phyloP scores from a whole-genome alignment of 2,329 filamentous ascomycete species.

The Tolypocladium endophyticum region DNA sequence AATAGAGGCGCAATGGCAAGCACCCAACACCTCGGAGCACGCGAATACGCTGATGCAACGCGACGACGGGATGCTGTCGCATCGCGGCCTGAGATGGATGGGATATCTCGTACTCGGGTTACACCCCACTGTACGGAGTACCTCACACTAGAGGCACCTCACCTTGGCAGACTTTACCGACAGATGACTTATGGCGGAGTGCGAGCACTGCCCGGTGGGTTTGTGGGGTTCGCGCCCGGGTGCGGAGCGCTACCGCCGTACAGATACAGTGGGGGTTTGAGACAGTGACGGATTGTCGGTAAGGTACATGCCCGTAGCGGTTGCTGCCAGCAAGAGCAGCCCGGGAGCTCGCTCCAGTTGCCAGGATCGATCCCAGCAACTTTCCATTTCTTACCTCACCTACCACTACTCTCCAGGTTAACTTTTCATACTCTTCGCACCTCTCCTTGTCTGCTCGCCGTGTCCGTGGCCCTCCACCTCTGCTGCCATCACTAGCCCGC shows the following conservation, averaged over 20 bases:
- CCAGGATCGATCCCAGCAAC: too few species aligned
- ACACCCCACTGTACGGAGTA: too few species aligned
- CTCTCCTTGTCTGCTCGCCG: neutral
- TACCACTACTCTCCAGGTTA: too few species aligned
- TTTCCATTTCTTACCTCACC: too few species aligned
- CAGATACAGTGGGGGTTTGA: neutral
- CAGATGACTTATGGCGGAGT: neutral
- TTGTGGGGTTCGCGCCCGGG: neutral
- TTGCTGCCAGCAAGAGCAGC: neutral
- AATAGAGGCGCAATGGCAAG: neutral
- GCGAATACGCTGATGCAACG: neutral
- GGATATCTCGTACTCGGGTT: neutral
- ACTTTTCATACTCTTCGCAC: neutral
- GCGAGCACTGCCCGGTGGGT: neutral
- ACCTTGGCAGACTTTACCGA: neutral
- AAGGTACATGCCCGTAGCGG: too few species aligned
- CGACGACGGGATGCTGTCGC: neutral
- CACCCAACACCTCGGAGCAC: neutral
- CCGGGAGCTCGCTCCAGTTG: neutral
- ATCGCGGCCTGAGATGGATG: neutral
- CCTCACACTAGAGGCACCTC: too few species aligned
- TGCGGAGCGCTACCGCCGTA: neutral
- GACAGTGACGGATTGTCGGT: conserved; percentile 3
- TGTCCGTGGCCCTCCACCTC: neutral
- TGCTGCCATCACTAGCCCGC: neutral